These are phyloP conservation scores for Castanea mollissima DNA, from an alignment of 306 rosid species.

Conservation along the genomic window DNA sequence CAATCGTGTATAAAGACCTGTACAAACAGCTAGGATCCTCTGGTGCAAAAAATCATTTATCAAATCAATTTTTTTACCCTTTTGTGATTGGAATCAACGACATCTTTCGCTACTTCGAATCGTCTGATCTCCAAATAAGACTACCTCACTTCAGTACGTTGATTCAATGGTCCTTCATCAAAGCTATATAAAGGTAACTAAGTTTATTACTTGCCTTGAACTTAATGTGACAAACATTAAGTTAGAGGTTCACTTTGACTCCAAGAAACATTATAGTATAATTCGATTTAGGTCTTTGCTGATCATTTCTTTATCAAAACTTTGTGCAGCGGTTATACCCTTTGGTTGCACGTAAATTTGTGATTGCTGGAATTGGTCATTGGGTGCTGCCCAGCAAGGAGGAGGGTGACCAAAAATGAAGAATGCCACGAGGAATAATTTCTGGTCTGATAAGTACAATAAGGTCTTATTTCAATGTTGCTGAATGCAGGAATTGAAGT, in stretches of 20 bases:
- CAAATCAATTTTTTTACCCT: constrained; percentile 57
- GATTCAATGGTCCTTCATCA: constrained; percentile 44
- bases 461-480: constrained; percentile 47
- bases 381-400: constrained; percentile 71
- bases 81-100: constrained; percentile 79
- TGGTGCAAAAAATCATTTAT: constrained; percentile 37
- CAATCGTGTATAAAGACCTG: constrained; percentile 31
- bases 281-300: neutral
- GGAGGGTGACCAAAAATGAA: constrained; percentile 27
- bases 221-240: neutral
- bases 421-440: constrained; percentile 54
- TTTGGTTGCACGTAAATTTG: constrained; percentile 67
- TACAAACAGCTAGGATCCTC: constrained; percentile 30
- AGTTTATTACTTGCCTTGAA: neutral
- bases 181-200: constrained; percentile 50
- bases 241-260: neutral
- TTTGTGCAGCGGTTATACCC: constrained; percentile 49
- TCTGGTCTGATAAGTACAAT: constrained; percentile 35
- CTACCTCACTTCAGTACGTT: constrained; percentile 43
- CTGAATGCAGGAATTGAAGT: constrained; percentile 36
- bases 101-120: constrained; percentile 48
- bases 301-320: neutral
- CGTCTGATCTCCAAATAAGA: constrained; percentile 30
- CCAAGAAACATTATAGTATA: neutral
- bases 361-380: constrained; percentile 46